Evolutionary conservation across 768 basidiomycete genomes (phyloP).

Genomic region (Agaricus subrufescens): DNA sequence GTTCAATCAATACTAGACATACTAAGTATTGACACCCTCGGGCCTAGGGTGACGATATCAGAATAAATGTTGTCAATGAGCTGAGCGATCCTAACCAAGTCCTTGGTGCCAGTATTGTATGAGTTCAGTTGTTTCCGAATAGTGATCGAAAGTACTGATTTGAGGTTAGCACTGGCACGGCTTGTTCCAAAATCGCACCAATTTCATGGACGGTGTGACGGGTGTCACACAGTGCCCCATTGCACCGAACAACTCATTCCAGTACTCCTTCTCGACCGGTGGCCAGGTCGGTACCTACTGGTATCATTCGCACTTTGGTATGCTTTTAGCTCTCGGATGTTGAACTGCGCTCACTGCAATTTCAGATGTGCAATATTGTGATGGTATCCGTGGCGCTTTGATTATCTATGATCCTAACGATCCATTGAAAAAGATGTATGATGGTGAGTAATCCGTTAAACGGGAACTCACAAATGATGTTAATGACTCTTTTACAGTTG

Average conservation of each 20-base stretch:
- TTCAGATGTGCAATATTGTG: conserved; percentile 37
- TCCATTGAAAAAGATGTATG: conserved; percentile 17
- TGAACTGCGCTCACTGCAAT: neutral
- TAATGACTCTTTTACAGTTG: conserved; percentile 16
- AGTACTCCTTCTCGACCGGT: conserved; percentile 29
- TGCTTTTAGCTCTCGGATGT: neutral
- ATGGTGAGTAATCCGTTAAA: conserved; percentile 4
- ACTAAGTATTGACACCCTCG: neutral
- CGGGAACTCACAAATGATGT: neutral
- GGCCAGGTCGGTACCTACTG: conserved; percentile 41
- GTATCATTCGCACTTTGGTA: conserved; percentile 23
- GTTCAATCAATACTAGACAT: neutral
- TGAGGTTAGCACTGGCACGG: conserved; percentile 42
- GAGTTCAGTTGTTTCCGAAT: conserved; percentile 8
- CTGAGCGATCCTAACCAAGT: conserved; percentile 47
- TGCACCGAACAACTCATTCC: conserved; percentile 30
- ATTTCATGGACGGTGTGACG: conserved; percentile 35
- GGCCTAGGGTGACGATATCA: conserved; percentile 31
- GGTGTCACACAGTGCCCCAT: conserved; percentile 40
- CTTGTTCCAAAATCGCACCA: conserved; percentile 29
- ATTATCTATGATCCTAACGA: conserved; percentile 26
- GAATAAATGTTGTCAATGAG: conserved; percentile 40
- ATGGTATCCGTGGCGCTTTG: conserved; percentile 38
- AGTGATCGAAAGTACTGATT: neutral
- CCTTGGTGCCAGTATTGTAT: conserved; percentile 43